phyloP scores from a whole-genome alignment of 495 filamentous ascomycete genomes.

The Aspergillus asperescens region DNA sequence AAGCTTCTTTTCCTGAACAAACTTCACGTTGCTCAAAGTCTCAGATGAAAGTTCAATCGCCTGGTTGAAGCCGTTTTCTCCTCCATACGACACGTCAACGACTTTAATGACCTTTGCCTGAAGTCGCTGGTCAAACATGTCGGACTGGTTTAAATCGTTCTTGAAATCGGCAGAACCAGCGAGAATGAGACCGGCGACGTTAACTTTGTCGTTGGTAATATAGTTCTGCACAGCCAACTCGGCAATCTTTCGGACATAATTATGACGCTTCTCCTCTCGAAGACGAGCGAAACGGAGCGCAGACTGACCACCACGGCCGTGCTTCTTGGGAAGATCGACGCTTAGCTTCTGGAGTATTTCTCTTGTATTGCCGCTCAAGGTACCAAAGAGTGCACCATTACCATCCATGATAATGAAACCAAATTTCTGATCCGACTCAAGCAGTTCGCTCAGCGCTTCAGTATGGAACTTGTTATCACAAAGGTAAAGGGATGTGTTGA shows the following conservation, averaged over 20 bases:
- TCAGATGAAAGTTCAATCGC: conserved; percentile 92
- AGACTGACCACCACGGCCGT: conserved; percentile 98
- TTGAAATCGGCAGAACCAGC: conserved; percentile 99
- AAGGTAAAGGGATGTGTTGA: conserved; percentile 97
- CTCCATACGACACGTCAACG: conserved; percentile 96
- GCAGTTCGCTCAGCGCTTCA: conserved; percentile 88
- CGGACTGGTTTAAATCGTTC: conserved; percentile 95
- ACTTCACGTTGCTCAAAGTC: conserved; percentile 98
- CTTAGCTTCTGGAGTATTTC: conserved; percentile 96
- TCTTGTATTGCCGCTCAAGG: conserved; percentile 90
- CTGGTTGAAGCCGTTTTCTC: conserved; percentile 99
- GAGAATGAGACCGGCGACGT: conserved; percentile 88
- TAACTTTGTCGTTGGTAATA: conserved; percentile 96
- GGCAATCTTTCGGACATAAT: conserved; percentile 97
- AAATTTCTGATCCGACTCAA: conserved; percentile 98
- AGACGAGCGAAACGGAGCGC: conserved; percentile 98
- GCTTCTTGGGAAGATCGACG: conserved; percentile 98
- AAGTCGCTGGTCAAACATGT: conserved; percentile 90
- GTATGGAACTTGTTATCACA: conserved; percentile 99
- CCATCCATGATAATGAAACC: conserved; percentile 99
- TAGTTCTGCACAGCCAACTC: conserved; percentile 97
- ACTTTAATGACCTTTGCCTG: conserved; percentile 97
- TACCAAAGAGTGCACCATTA: conserved; percentile 95
- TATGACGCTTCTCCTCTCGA: conserved; percentile 99
- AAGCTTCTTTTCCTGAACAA: conserved; percentile 99